Evolutionary conservation across 2,329 filamentous ascomycete genomes (phyloP).

Genomic region (Aspergillus hiratsukae): DNA sequence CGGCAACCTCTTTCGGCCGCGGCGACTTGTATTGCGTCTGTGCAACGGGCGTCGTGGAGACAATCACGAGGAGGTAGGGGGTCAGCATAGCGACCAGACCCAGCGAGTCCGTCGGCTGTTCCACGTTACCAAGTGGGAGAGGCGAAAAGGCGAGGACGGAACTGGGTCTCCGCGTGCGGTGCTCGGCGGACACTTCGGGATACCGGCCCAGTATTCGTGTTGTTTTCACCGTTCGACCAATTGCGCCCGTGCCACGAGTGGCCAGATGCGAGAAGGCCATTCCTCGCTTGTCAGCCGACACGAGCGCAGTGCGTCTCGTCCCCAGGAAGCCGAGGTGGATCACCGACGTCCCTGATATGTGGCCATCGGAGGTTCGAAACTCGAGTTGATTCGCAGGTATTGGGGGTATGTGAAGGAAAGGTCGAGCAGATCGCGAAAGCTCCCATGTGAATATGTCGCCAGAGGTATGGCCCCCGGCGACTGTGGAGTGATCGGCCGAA

Average conservation of each 20-base stretch:
- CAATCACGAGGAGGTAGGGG: conserved; percentile 90
- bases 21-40: conserved; percentile 95
- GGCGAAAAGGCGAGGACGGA: conserved; percentile 90
- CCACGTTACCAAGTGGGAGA: conserved; percentile 88
- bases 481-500: conserved; percentile 87
- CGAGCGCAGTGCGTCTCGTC: conserved; percentile 85
- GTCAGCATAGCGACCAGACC: conserved; percentile 93
- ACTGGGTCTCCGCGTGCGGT: conserved; percentile 78
- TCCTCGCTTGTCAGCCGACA: conserved; percentile 88
- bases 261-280: conserved; percentile 99
- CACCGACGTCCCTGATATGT: conserved; percentile 71
- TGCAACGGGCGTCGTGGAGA: conserved; percentile 92
- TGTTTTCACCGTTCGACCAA: conserved; percentile 82
- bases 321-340: conserved; percentile 93
- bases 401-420: conserved; percentile 82
- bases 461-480: conserved; percentile 83
- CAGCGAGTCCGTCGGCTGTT: conserved; percentile 79
- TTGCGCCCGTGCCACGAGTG: conserved; percentile 79
- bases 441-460: conserved; percentile 98
- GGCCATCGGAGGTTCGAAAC: conserved; percentile 70
- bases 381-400: conserved; percentile 63
- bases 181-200: conserved; percentile 61
- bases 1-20: conserved; percentile 82
- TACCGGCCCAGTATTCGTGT: conserved; percentile 89
- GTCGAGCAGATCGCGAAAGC: conserved; percentile 71